A percentile compares a stretch with the other conserved stretches of the same genome.
These are phyloP conservation scores for Hypoxylon lienhwacheense DNA, from an alignment of 495 filamentous ascomycete genomes.

Conservation along the genomic window DNA sequence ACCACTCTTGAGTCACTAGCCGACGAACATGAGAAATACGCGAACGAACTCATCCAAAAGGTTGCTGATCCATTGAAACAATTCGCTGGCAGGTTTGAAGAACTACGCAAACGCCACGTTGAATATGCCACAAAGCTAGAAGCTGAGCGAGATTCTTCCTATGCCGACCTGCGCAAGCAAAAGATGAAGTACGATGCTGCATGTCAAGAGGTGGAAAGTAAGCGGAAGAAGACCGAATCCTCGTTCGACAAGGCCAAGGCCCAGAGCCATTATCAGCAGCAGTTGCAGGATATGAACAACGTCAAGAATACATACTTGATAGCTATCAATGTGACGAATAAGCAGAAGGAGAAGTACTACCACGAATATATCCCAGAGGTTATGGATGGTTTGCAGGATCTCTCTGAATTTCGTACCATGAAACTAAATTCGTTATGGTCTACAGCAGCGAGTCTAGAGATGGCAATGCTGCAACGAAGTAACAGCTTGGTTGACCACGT, in stretches of 20 bases:
- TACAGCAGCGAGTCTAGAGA: constrained; percentile 76
- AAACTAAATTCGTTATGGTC: constrained; percentile 88
- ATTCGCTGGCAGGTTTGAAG: constrained; percentile 75
- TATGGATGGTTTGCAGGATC: constrained; percentile 85
- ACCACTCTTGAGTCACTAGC: constrained; percentile 85
- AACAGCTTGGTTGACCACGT: constrained; percentile 69
- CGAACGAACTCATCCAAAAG: constrained; percentile 69
- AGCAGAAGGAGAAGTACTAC: constrained; percentile 94
- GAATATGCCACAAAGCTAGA: constrained; percentile 88
- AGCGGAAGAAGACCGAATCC: constrained; percentile 90
- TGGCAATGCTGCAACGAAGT: constrained; percentile 67
- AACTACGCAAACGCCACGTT: constrained; percentile 86
- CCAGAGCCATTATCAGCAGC: constrained; percentile 84
- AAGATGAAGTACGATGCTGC: constrained; percentile 91
- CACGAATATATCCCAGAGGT: constrained; percentile 95
- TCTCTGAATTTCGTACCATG: constrained; percentile 81
- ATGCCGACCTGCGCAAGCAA: constrained; percentile 82
- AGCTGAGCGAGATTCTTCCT: constrained; percentile 80
- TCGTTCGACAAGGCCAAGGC: constrained; percentile 89
- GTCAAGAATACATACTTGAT: constrained; percentile 98
- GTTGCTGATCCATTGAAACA: constrained; percentile 84
- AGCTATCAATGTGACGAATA: constrained; percentile 92
- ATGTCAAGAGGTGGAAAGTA: constrained; percentile 93
- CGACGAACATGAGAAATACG: constrained; percentile 83
- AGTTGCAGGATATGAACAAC: constrained; percentile 91